Conservation (phyloP, 768 basidiomycete species). For the Pulveroboletus sp. region DNA sequence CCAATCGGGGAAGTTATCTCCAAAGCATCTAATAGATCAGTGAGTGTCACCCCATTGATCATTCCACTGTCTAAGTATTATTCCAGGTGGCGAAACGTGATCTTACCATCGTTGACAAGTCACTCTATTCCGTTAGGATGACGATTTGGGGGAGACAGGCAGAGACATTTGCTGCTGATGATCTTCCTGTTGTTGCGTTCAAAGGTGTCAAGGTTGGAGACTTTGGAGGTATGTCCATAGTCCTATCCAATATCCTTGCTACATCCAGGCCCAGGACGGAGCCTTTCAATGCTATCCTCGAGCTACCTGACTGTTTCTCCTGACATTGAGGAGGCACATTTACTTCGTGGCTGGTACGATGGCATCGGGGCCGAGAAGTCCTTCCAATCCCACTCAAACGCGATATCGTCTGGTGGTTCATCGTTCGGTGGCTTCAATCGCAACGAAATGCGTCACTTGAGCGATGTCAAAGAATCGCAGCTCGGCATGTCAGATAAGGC, state of each 20-base stretch:
- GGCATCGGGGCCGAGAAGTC: conserved; percentile 52
- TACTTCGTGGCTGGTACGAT: conserved; percentile 91
- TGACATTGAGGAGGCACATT: conserved; percentile 85
- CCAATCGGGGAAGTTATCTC: conserved; percentile 68
- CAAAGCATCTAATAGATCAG: conserved; percentile 62
- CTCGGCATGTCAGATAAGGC: conserved; percentile 71
- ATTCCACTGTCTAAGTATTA: conserved; percentile 1
- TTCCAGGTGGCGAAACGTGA: conserved; percentile 83
- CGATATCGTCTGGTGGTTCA: conserved; percentile 33
- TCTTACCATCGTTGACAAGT: conserved; percentile 80
- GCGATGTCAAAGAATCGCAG: conserved; percentile 73
- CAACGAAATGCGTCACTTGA: conserved; percentile 64
- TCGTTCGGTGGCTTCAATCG: conserved; percentile 55
- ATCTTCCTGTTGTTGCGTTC: conserved; percentile 79
- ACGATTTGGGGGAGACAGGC: conserved; percentile 98
- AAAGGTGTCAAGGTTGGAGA: conserved; percentile 93
- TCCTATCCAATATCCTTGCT: neutral
- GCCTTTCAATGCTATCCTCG: conserved; percentile 76
- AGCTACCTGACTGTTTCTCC: conserved; percentile 84
- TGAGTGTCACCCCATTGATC: conserved; percentile 19
- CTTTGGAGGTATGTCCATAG: conserved; percentile 58
- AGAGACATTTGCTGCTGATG: conserved; percentile 62
- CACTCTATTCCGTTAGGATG: conserved; percentile 70
- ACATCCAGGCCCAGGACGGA: conserved; percentile 51
- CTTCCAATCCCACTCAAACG: conserved; percentile 69